Evolutionary conservation across 129 eudicot genomes (phyloP), one percentile per base, ranked within the genome.

Genomic region (Lactuca sativa): DNA sequence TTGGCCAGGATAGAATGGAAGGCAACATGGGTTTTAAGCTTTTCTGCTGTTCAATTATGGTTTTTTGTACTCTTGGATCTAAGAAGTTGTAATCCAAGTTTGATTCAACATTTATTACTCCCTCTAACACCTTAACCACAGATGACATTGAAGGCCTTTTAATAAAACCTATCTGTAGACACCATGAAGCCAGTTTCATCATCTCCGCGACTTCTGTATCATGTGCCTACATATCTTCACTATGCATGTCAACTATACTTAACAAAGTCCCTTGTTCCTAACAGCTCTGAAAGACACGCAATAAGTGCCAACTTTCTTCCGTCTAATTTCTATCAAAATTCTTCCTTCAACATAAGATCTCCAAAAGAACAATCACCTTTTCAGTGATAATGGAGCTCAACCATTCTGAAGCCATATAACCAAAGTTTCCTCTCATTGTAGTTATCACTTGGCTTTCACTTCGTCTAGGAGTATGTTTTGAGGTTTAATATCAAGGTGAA

Each of bases 351-450:
- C 85, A 80, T 38, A 80, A 53, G 33, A 70, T 65, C 54, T 82
- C 76, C 47, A 82, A 32, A 15, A 83, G 49, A 62, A 83, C 74
- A 12, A 78, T 64, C 53, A 74, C 83, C 4, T 84, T 84, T 61
- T 77, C 83, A 7, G 83, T 84, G 1, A 84, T 74, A n/a, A 68
- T 21, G 3, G 71, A 57, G 71, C 73, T 66, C n/a, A 72, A 33
- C 82, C 88, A 83, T 68, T 83, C 85, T 2, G 88, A 85, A 43
- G 88, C 88, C 7, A 83, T 16, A 55, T 83, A 83, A 3, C 85
- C 82, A 2, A 75, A 82, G 18, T 82, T 83, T 7, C 88, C 88
- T 69, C 77, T 83, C 74, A 83, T 51, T 3, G 67, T 72, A 9
- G 78, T 80, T 47, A 80, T 59, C 69, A 72, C 78, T 63, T 73